A percentile compares a stretch with the other conserved stretches of the same genome.
These are phyloP conservation scores for Fusarium sp. DNA, from an alignment of 2,329 filamentous ascomycete species.

Conservation along the genomic window DNA sequence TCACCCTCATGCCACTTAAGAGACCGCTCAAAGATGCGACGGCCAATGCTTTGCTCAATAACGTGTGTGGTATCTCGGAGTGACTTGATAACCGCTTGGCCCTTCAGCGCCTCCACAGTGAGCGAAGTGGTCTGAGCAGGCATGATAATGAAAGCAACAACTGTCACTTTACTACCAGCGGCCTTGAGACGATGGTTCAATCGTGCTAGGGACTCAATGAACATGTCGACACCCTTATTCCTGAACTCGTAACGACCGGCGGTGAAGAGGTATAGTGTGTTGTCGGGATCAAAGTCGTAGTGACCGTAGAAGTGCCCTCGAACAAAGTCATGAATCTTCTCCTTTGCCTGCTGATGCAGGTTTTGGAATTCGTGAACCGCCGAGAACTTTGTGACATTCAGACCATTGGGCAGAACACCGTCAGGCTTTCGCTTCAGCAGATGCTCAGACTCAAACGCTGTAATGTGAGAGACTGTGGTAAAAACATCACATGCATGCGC, in stretches of 20 bases:
- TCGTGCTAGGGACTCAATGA: conserved; percentile 94
- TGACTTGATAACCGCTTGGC: conserved; percentile 97
- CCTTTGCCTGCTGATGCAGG: conserved; percentile 93
- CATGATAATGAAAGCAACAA: conserved; percentile 99
- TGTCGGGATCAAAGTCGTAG: conserved; percentile 95
- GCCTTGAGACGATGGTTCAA: conserved; percentile 93
- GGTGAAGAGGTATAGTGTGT: conserved; percentile 98
- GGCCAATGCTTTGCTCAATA: conserved; percentile 91
- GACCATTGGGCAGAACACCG: conserved; percentile 92
- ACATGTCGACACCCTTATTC: conserved; percentile 99
- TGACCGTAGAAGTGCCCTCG: conserved; percentile 98
- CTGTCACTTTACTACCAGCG: conserved; percentile 86
- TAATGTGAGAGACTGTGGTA: conserved; percentile 98
- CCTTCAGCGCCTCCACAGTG: conserved; percentile 94
- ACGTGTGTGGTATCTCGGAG: conserved; percentile 91
- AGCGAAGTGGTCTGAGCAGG: conserved; percentile 95
- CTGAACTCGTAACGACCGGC: conserved; percentile 96
- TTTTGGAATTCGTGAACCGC: conserved; percentile 99
- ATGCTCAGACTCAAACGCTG: conserved; percentile 97
- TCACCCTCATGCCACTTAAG: conserved; percentile 96
- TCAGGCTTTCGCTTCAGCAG: conserved; percentile 97
- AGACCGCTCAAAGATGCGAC: conserved; percentile 93
- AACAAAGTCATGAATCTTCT: conserved; percentile 98
- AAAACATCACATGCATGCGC: conserved; percentile 95
- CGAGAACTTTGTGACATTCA: conserved; percentile 97